Base-by-base conservation (phyloP, 352 stramenopile species). In the Phytophthora melonis region DNA sequence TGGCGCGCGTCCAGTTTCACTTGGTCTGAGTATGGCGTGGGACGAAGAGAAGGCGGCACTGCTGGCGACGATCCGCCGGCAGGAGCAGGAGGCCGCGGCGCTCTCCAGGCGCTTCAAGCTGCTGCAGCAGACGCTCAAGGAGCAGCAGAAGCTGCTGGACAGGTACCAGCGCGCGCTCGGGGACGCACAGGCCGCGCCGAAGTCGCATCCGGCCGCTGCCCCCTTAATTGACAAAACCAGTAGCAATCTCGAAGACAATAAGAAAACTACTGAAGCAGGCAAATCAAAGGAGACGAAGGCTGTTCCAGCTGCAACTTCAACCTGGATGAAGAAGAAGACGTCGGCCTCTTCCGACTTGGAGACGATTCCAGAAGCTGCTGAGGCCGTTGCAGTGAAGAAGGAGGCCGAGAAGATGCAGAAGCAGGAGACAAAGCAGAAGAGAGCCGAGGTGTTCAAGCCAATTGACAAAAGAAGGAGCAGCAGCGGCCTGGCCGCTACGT, bases 121-220 rank as follows among this genome's bases (percentile, higher is more conserved):
- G 23, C 74, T 92, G 30, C 84, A 95, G 61, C 68, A 75, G 53
- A 87, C 85, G 41, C 66, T 94, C 11, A 77, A 81, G 36, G 74
- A 90, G 63, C 89, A 95, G 61, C 89, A 95, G 69, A 74, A 80
- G n/a, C 57, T 94, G 63, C 55, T 96, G 19, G 83, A 96, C 50
- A 80, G 75, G 19, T 93, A 94, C 59, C 83, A 96, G 55, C 64
- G 70, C 41, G 80, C 74, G 34, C 59, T 96, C 11, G 34, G 47
- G 10, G 10, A 49, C 5, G 69, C 56, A n/a, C 47, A 60, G 16
- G 34, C 56, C 18, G 9, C 13, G 6, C 21, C 23, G 3, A 63
- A 68, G 34, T 1, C 34, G 13, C 34, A 9, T 16, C 9, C 10
- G 34, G 9, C 34, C 34, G 34, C 34, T 16, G 34, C 8, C 3